Evolutionary conservation across 768 basidiomycete species (phyloP), one percentile per base, ranked within the genome.

Genomic region (Amanita polypyramis): DNA sequence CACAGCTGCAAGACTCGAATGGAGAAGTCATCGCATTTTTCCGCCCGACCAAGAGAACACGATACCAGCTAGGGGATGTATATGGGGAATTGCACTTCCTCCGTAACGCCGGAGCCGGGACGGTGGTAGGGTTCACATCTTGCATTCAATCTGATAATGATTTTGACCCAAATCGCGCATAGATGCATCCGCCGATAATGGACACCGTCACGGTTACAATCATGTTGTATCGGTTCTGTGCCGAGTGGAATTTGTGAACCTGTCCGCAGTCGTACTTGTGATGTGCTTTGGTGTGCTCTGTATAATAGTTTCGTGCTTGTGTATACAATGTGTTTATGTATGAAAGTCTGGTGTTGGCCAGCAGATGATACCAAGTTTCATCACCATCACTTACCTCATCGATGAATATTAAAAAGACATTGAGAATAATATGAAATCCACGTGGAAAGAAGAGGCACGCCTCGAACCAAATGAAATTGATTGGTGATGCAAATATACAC

Each of bases 131-230:
- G 59, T 41, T 62, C 54, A 32, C 58, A 58, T 55, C 40, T 49
- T 44, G 43, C 52, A 19, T 43, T 44, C 43, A 40, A 37, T 44
- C 45, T 33, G 36, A 52, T 47, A 50, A 54, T 38, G n/a, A 43
- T 39, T 33, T 38, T 55, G 37, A 44, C 53, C 53, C 44, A 48
- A 34, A 15, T 45, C 36, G 32, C 39, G 52, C 44, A 17, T 55
- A 88, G 86, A 85, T 79, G 72, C 87, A 88, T 60, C 87, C 86
- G 44, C 88, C 88, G 55, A 81, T 91, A 64, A 91, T 91, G 88
- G 86, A 91, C 70, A 80, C 77, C 38, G 86, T 91, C 52, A 83
- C 82, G 21, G 79, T 91, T 55, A 87, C 87, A 23, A 78, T 79
- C 46, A 89, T 90, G 86, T 72, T 91, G 30, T 89, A 85, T 66